Evolutionary conservation across 2,329 filamentous ascomycete species (phyloP).

Genomic region (Colletotrichum sp.): DNA sequence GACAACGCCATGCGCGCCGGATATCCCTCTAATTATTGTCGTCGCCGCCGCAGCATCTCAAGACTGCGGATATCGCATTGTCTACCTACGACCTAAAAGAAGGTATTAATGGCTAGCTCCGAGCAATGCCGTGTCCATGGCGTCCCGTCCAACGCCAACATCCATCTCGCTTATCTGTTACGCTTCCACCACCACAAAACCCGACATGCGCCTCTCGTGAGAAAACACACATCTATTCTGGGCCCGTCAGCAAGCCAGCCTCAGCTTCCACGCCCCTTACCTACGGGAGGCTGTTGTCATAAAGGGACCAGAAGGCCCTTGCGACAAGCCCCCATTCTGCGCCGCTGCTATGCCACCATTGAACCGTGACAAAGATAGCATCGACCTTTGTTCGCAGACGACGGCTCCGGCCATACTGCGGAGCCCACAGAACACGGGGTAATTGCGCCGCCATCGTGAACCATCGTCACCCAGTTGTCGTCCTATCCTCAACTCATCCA

Average conservation of each 20-base stretch:
- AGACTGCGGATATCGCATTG: neutral
- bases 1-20: neutral
- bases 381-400: slow-evolving; percentile 1
- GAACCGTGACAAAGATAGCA: neutral
- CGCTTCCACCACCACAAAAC: neutral
- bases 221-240: slow-evolving; percentile 3
- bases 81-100: neutral
- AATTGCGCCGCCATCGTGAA: neutral
- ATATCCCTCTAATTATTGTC: neutral
- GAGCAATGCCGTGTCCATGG: neutral
- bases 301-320: neutral
- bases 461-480: neutral
- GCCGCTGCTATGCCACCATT: neutral
- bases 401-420: slow-evolving; percentile 5
- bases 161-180: neutral
- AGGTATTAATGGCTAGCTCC: neutral
- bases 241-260: neutral
- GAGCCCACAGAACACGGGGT: neutral
- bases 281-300: neutral
- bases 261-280: neutral
- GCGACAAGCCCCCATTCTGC: neutral
- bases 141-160: neutral
- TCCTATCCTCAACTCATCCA: neutral
- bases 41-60: neutral
- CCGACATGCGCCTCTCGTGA: neutral